Conservation (phyloP, 164 flowering plant species). For the Stephania yunnanensis region DNA sequence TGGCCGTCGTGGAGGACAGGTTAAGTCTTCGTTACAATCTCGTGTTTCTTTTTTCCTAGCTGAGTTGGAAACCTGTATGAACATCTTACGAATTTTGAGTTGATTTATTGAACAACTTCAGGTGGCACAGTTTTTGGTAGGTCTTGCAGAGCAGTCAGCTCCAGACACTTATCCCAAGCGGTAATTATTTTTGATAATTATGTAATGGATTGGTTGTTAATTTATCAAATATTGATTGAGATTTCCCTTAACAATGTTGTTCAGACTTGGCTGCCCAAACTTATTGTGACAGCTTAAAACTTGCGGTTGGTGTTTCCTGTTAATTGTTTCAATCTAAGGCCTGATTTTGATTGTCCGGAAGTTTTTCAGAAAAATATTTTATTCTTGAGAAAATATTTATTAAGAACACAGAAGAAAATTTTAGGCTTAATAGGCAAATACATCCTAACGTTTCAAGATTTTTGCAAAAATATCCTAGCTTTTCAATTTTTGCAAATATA, state of each 20-base stretch:
- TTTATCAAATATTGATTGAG: neutral
- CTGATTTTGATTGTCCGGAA: too few relatives aligned
- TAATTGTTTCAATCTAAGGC: too few relatives aligned
- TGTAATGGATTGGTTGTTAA: neutral
- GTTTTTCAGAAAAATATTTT: too few relatives aligned
- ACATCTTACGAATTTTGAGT: neutral
- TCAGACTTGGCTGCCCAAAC: neutral
- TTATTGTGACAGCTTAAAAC: neutral
- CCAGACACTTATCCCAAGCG: conserved; percentile 62
- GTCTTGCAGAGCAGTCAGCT: conserved; percentile 72
- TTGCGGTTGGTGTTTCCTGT: too few relatives aligned
- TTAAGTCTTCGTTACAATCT: conserved; percentile 13
- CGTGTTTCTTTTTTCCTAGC: neutral
- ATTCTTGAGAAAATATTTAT: too few relatives aligned
- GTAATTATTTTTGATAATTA: conserved; percentile 21
- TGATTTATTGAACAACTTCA: conserved; percentile 17
- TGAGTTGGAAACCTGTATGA: neutral
- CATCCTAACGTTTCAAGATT: too few relatives aligned
- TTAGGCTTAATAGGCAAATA: too few relatives aligned
- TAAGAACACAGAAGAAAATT: too few relatives aligned
- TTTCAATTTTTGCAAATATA: too few relatives aligned
- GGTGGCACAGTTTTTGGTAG: conserved; percentile 95
- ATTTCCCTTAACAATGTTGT: neutral
- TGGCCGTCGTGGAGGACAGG: conserved; percentile 97
- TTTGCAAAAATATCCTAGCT: too few relatives aligned